Evolutionary conservation across 106 monocot species (phyloP), one percentile per base, ranked within the genome.

Genomic region (Alisma plantagoaquatica): DNA sequence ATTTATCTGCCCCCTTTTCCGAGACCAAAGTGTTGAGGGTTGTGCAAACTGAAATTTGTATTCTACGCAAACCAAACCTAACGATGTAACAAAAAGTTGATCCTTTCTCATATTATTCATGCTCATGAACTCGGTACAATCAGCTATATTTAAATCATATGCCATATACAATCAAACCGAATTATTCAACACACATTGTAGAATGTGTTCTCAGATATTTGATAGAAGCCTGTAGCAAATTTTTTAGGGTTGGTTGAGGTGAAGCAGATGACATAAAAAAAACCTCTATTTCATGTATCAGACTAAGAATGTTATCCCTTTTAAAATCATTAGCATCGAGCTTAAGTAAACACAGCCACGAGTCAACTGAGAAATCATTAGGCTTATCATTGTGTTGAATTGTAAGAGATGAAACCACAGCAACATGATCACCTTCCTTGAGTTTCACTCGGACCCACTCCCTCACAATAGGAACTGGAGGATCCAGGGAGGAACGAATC

Each of bases 361-460:
- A 60, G 10, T 68, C 70, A 10, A 60, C 51, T 2, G 94, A 84
- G 51, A 80, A 73, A 9, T 65, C 65, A 33, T 66, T 46, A 18
- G 65, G 56, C 17, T 80, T 61, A 12, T 49, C 63, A 29, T 38
- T 54, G 23, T 73, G 48, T 53, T 60, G 64, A 35, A 61, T 65
- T 16, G 19, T 43, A 31, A 96, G 68, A 70, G 77, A 84, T 22
- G 74, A 79, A 10, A 86, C 29, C 2, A 87, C 74, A 16, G 69
- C 48, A 16, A 33, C 8, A 18, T 21, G 62, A 9, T 87, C 67
- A 8, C 57, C 79, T 61, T 81, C 75, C 12, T 51, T n/a, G 46
- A 89, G 53, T 69, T 85, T 79, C 33, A 82, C 60, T 48, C 73
- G 73, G 29, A 94, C 75, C 53, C 77, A 75, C 75, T 84, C 98